Evolutionary conservation across 805 yeast genomes (phyloP), one percentile per base, ranked within the genome.

Genomic region (Ogataea degrootiae): DNA sequence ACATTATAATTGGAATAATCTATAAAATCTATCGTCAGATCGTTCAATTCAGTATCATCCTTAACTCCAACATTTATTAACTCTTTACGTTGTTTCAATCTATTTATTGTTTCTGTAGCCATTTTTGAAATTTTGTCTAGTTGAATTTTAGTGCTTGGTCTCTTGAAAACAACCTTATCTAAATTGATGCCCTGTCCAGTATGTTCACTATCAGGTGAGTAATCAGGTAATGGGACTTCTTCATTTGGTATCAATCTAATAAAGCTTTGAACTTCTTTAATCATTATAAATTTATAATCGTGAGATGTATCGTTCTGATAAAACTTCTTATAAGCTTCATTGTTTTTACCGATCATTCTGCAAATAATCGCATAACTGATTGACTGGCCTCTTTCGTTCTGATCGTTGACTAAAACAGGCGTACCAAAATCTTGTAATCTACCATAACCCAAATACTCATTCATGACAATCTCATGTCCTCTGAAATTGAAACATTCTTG

Each of bases 391-490:
- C 66, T 69, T 45, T 71, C 71, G 19, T 70, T 58, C 46, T 73
- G 68, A 62, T 80, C 85, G 37, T 69, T 67, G 11, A 77, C 70
- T 44, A 74, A 55, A 2, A 80, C 58, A 2, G 85, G 84, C 0
- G 80, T 72, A 2, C 85, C 85, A 41, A 73, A 57, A 2, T 66
- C 54, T 26, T 69, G 68, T 21, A 76, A 56, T 52, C 77, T 73
- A 9, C 84, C 85, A 57, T 80, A 80, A 0, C 85, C 83, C 41
- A 80, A 62, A 0, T 72, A 69, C 42, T 72, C 73, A 43, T 64
- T 62, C 16, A 67, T 54, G 36, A 55, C 49, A 33, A 69, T 59
- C 5, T 55, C 53, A 6, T 48, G 34, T 14, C 60, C 64, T 37
- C 55, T 51, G 3, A 66, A 61, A 36, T 52, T 53, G 39, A 61